Conservation (phyloP, 2,329 filamentous ascomycete genomes). For the Colletotrichum shisoi region DNA sequence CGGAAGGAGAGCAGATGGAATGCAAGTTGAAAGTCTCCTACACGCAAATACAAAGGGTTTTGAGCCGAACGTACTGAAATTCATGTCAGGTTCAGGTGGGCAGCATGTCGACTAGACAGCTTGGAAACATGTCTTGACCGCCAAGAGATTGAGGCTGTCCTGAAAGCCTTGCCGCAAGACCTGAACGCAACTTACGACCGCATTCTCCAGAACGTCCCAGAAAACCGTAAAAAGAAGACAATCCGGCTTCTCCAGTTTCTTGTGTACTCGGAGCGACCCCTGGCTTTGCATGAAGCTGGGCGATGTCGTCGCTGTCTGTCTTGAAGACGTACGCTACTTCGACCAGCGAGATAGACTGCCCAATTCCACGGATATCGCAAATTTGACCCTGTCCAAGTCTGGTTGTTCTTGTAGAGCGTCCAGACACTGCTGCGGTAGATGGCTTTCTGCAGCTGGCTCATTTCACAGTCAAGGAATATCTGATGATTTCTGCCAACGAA, state of each 20-base stretch:
- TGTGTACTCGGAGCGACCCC: conserved; percentile 35
- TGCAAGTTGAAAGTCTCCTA: neutral
- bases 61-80: neutral
- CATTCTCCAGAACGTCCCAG: conserved; percentile 33
- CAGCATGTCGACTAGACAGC: conserved; percentile 2
- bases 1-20: neutral
- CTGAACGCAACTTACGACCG: conserved; percentile 1
- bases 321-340: conserved; percentile 37
- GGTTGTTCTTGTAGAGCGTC: conserved; percentile 25
- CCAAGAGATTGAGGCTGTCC: neutral
- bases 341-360: conserved; percentile 31
- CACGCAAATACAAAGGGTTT: neutral
- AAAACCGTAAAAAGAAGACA: conserved; percentile 27
- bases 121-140: neutral
- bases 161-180: neutral
- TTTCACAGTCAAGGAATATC: conserved; percentile 44
- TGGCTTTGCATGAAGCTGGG: conserved; percentile 39
- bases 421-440: neutral
- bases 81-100: conserved; percentile 6
- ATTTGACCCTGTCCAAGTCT: conserved; percentile 41
- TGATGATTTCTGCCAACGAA: conserved; percentile 16
- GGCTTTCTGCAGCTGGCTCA: conserved; percentile 42
- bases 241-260: conserved; percentile 43
- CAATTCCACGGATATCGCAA: neutral
- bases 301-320: conserved; percentile 42